Evolutionary conservation across 768 basidiomycete genomes (phyloP).

Genomic region (Boletus coccyginus): DNA sequence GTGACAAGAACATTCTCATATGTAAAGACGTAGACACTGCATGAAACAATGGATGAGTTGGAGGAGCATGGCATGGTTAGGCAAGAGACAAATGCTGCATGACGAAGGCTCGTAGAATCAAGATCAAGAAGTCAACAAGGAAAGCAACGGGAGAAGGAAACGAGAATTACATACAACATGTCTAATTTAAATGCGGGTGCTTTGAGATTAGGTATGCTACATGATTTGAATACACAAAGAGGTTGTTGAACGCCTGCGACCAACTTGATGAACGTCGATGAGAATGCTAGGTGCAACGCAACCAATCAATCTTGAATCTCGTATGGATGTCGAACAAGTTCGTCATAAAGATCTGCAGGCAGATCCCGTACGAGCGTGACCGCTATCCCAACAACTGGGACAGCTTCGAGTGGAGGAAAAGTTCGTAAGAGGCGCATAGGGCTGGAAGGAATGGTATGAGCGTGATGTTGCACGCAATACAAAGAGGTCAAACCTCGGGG

Average conservation of each 20-base stretch:
- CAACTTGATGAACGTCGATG: constrained; percentile 6
- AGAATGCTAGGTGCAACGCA: background rate
- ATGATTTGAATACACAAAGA: constrained; percentile 12
- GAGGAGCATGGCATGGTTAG: background rate
- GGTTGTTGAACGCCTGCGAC: constrained; percentile 9
- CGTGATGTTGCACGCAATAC: background rate
- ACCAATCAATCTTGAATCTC: constrained; percentile 36
- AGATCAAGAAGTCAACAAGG: background rate
- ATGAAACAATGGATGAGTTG: background rate
- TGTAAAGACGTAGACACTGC: background rate
- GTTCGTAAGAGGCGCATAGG: constrained; percentile 94
- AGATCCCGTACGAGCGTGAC: constrained; percentile 93
- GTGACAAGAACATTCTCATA: background rate
- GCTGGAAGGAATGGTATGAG: constrained; percentile 39
- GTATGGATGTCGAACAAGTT: constrained; percentile 86
- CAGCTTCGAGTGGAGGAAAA: constrained; percentile 87
- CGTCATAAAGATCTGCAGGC: constrained; percentile 81
- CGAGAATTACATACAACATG: constrained; percentile 16
- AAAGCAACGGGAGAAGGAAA: background rate
- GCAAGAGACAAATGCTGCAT: background rate
- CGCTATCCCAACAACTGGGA: constrained; percentile 87
- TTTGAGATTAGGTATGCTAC: constrained; percentile 23
- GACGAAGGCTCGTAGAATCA: background rate
- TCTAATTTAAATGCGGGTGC: background rate
- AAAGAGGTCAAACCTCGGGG: constrained; percentile 62